Evolutionary conservation across 305 asterid species (phyloP).

Genomic region (Solanum hybrid): DNA sequence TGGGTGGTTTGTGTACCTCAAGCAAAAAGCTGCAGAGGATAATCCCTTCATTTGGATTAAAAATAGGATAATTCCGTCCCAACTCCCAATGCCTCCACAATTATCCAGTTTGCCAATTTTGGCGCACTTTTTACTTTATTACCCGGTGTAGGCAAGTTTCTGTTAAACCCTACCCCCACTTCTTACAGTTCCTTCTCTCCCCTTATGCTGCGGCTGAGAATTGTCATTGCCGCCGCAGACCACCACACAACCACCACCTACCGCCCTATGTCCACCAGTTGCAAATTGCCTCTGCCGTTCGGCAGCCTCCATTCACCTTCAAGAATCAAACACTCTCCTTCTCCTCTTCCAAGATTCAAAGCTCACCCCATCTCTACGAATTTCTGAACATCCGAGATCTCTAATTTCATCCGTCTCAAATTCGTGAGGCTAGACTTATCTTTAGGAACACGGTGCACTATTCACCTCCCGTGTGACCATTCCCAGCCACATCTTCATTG

Average conservation of each 20-base stretch:
- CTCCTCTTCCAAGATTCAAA: not conserved
- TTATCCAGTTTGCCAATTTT: not conserved
- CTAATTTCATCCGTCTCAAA: not conserved
- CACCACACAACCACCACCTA: not conserved
- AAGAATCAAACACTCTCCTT: not conserved
- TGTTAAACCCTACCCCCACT: not conserved
- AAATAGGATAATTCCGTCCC: not conserved
- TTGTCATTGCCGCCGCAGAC: not conserved
- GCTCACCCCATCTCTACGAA: not conserved
- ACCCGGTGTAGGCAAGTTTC: not conserved
- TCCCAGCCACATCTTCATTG: slow-evolving; percentile 31
- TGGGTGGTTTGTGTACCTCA: not conserved
- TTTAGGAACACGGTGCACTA: not conserved
- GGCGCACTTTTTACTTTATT: not conserved
- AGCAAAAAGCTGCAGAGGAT: not conserved
- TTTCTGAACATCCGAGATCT: not conserved
- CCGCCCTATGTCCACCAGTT: not conserved
- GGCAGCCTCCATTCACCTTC: not conserved
- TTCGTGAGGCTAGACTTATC: not conserved
- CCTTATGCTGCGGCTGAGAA: not conserved
- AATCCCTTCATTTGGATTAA: not conserved
- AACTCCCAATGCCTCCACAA: not conserved
- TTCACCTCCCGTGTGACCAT: not conserved
- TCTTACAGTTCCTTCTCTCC: not conserved
- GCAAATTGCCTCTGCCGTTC: not conserved